Percentiles rank a stretch among this genome's conserved stretches.
Conservation (phyloP, 768 basidiomycete species). For the Trametes sanguinea region DNA sequence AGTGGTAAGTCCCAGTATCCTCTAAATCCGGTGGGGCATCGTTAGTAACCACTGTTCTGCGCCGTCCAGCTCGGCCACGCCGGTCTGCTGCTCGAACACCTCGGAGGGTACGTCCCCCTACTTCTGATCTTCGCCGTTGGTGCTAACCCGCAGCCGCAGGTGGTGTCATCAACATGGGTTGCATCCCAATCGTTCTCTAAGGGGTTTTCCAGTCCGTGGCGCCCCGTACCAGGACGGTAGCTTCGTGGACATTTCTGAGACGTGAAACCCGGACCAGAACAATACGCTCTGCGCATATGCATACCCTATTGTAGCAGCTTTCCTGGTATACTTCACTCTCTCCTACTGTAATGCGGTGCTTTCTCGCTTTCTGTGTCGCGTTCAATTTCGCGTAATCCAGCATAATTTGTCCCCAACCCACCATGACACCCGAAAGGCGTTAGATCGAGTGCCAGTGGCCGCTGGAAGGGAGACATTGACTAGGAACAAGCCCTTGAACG, state of each 20-base stretch:
- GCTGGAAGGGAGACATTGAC: no score
- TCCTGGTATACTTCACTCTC: not conserved
- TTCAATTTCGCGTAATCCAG: no score
- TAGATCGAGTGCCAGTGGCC: no score
- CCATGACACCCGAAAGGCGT: no score
- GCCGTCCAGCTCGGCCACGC: not conserved
- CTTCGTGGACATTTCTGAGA: not conserved
- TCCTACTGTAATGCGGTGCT: not conserved
- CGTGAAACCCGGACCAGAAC: not conserved
- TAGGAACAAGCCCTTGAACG: no score
- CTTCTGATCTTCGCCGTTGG: not conserved
- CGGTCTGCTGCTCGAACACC: conserved; percentile 21
- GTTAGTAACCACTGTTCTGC: not conserved
- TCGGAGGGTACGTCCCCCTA: not conserved
- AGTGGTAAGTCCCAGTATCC: conserved; percentile 8
- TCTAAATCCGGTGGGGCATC: not conserved
- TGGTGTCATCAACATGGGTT: conserved; percentile 12
- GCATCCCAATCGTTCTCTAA: conserved; percentile 7
- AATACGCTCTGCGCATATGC: not conserved
- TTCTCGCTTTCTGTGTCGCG: no score
- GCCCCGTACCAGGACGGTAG: no score
- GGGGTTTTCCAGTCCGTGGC: not conserved
- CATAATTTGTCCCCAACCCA: no score
- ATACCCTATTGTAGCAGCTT: not conserved
- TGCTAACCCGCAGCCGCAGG: not conserved